Conservation (phyloP, 352 stramenopile genomes). For the Plasmopara halstedii region DNA sequence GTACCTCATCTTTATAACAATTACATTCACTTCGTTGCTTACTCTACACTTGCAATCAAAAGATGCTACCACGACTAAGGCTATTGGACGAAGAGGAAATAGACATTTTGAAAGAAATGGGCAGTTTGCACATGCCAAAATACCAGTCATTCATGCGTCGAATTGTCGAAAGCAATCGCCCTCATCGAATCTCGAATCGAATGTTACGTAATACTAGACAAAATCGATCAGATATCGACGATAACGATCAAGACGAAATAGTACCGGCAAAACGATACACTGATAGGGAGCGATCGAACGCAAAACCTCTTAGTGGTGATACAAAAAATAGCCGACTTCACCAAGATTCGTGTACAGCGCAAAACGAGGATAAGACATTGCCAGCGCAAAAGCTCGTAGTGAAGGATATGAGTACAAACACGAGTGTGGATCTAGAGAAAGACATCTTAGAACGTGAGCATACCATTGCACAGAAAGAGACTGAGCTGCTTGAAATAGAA, state of each 20-base stretch:
- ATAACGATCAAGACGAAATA: background rate
- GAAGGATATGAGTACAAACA: conserved; percentile 55
- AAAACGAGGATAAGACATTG: background rate
- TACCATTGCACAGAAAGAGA: conserved; percentile 23
- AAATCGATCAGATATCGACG: background rate
- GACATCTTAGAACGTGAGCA: conserved; percentile 38
- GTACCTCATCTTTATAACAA: conserved; percentile 8
- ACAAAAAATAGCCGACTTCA: background rate
- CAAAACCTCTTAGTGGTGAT: background rate
- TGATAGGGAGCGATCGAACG: background rate
- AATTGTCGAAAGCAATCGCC: conserved; percentile 16
- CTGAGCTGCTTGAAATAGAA: conserved; percentile 27
- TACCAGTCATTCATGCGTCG: conserved; percentile 48
- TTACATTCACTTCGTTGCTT: background rate
- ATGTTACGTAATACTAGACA: conserved; percentile 6
- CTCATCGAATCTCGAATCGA: background rate
- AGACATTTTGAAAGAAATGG: conserved; percentile 46
- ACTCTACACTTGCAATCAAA: background rate
- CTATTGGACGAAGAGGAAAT: conserved; percentile 70
- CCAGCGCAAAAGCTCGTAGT: conserved; percentile 22
- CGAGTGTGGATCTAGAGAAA: conserved; percentile 43
- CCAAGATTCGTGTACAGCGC: background rate
- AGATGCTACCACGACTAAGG: conserved; percentile 45
- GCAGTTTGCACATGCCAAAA: conserved; percentile 51
- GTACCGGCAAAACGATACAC: background rate